Base-by-base conservation (phyloP, 2,329 filamentous ascomycete genomes). In the Boeremia exigua region DNA sequence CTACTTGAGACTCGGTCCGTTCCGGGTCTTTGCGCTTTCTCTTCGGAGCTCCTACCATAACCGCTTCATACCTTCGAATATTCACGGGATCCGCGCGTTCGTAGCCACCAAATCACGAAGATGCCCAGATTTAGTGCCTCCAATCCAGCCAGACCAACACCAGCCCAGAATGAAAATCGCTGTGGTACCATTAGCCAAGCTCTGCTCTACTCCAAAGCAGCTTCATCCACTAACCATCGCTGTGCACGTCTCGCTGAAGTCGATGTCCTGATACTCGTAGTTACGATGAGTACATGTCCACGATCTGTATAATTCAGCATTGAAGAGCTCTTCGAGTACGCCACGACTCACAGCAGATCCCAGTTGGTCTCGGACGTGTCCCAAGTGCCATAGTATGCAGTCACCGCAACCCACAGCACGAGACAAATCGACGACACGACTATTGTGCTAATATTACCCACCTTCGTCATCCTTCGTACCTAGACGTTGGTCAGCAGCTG, bases 311-410 rank as follows among this genome's bases (percentile, higher is more conserved):
- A n/a, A 17, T n/a, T 39, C 46, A 46, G 54, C 28, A 19, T 17
- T 10, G n/a, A 15, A 9, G 8, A 34, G n/a, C 11, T 9, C 7
- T 15, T 6, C 23, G 11, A 10, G 30, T 11, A 4, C 25, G 4
- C 7, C 6, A 14, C 11, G 6, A 27, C 57, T 44, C 30, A 62
- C 55, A 66, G 48, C 23, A 66, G 29, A 42, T 66, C 63, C 54
- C 60, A 66, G n/a, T 60, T 59, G 4, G 63, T 62, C 49, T 66
- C 54, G 9, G 44, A 54, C 1, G 56, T 61, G 30, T 66, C 63
- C 59, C 61, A 66, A 2, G 63, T 60, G n/a, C 53, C 61, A 37
- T 64, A 66, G 32, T 64, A 66, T 25, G 38, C 56, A 5, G 58
- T 64, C n/a, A 62, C 59, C 2, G 47, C 50, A 1, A 61, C 38